Evolutionary conservation across 2,329 filamentous ascomycete genomes (phyloP), one percentile per base, ranked within the genome.

Genomic region (Exophiala alcalophila): DNA sequence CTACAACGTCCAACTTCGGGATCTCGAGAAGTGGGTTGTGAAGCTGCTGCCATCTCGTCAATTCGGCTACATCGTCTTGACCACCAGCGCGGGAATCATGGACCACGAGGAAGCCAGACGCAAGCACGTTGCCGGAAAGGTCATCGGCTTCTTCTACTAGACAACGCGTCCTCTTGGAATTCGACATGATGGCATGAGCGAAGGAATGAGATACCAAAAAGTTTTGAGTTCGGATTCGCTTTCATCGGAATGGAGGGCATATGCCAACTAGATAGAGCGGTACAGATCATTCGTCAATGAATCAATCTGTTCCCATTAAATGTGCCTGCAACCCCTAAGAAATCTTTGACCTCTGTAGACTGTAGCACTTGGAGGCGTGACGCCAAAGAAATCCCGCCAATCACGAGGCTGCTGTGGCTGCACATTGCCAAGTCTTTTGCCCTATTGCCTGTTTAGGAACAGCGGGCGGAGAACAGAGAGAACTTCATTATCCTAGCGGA

Each of bases 101-200:
- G 92, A 98, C 79, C 92, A 98, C 79, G 92, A 98, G 81, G 92
- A 98, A 83, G 92, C 92, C 61, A 81, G 92, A 69, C 81, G 92
- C 73, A 97, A 97, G 84, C 92, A 98, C 79, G 92, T 97, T 68
- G 83, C 91, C 61, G 92, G 92, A 76, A 98, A 98, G 84, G 87
- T 98, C 74, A 87, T 97, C 63, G 92, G 92, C 65, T 98, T 97
- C 84, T 96, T 96, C 81, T 97, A 96, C 81, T 96, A 92, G 70
- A 69, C 39, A 38, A 12, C 32, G 12, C 14, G 32, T 30, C 18
- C 28, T 11, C 18, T 19, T 14, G 27, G 15, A 11, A 34, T 31
- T 44, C 28, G 40, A 30, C 33, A 50, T 40, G 44, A 48, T 27
- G 29, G 38, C 41, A 52, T 41, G 42, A 52, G 40, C 47, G 34